Evolutionary conservation across 345 rosid genomes (phyloP).

Genomic region (Populus ilicifolia): DNA sequence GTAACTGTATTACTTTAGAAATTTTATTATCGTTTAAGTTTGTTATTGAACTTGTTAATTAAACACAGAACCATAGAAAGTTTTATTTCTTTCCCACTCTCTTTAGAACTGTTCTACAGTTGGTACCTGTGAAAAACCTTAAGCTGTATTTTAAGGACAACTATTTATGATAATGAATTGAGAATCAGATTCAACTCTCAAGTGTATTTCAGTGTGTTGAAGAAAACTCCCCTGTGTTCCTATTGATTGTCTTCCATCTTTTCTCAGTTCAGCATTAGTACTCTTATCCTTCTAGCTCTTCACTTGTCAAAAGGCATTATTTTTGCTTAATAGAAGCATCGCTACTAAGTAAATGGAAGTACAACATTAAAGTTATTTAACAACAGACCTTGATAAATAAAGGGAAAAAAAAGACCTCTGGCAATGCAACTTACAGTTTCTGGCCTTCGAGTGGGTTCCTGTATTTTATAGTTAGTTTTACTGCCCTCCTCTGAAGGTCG

Average conservation of each 20-base stretch:
- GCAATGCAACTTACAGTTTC: constrained; percentile 55
- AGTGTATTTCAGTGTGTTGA: background rate
- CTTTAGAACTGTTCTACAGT: background rate
- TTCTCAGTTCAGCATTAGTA: background rate
- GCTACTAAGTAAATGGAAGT: background rate
- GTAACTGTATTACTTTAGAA: background rate
- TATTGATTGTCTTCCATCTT: background rate
- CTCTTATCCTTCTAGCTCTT: background rate
- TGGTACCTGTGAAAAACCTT: background rate
- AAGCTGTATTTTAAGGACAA: background rate
- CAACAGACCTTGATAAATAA: background rate
- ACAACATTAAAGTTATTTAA: background rate
- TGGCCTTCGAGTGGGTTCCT: constrained; percentile 42
- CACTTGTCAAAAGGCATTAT: background rate
- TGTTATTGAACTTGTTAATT: background rate
- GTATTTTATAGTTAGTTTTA: constrained; percentile 23
- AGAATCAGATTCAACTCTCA: background rate
- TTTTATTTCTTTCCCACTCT: background rate
- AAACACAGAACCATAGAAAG: background rate
- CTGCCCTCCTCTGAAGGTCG: constrained; percentile 21
- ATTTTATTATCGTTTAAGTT: background rate
- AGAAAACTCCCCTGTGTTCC: background rate
- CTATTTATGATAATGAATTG: background rate
- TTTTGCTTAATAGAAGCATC: background rate
- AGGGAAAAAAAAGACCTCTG: background rate